A percentile compares a stretch with the other conserved stretches of the same genome.
These are phyloP conservation scores for Paraphoma chrysanthemicola DNA, from an alignment of 2,329 filamentous ascomycete species.

Conservation along the genomic window DNA sequence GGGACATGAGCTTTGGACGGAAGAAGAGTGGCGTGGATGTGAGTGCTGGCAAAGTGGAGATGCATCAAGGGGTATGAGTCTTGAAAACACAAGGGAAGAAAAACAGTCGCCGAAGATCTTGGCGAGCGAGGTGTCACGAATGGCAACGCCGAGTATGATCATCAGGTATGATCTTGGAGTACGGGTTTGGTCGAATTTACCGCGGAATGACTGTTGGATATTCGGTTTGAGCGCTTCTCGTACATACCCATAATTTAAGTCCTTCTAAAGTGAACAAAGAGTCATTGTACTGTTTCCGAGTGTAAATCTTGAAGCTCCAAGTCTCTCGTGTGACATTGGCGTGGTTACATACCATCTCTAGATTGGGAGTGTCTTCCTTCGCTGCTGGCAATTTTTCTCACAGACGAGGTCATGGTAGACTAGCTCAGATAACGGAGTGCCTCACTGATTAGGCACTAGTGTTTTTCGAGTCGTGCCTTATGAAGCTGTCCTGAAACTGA, in stretches of 20 bases:
- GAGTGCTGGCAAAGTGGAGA: conserved; percentile 40
- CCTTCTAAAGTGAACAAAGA: neutral
- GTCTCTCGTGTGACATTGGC: too few relatives aligned
- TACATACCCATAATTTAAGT: conserved; percentile 8
- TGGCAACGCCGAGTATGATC: conserved; percentile 8
- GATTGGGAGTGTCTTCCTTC: too few relatives aligned
- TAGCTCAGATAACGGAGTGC: neutral
- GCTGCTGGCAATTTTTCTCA: too few relatives aligned
- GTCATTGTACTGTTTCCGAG: neutral
- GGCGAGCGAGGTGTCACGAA: neutral
- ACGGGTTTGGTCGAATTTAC: neutral
- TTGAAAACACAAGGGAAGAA: neutral
- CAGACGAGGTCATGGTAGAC: too few relatives aligned
- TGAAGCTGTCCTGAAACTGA: conserved; percentile 29
- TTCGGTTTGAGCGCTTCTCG: conserved; percentile 3
- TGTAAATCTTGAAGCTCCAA: too few relatives aligned
- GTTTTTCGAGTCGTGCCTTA: conserved; percentile 11
- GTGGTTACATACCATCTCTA: too few relatives aligned
- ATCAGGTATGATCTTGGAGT: conserved; percentile 30
- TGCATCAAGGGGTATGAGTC: conserved; percentile 50
- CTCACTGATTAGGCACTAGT: conserved; percentile 2
- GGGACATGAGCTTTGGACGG: conserved; percentile 10
- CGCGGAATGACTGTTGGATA: neutral
- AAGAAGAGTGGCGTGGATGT: conserved; percentile 16
- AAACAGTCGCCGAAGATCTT: neutral